Conservation (phyloP, 108 stramenopile species). For the Skeletonema costatum region DNA sequence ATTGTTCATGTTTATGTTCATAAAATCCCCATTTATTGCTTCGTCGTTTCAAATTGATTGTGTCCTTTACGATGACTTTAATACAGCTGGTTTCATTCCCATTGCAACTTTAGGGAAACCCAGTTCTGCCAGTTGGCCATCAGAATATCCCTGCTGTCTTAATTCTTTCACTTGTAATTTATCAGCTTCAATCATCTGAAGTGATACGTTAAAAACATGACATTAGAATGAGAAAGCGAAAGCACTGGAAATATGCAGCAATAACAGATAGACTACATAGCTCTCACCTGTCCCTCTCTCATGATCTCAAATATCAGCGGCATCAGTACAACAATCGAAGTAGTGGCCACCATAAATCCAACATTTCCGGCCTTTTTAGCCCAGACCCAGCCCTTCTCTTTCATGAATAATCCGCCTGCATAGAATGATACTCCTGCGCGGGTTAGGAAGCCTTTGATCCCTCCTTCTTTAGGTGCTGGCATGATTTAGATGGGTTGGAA, state of each 20-base stretch:
- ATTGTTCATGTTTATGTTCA: no score
- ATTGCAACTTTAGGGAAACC: slow-evolving; percentile 68
- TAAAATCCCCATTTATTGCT: no score
- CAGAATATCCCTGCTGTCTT: slow-evolving; percentile 79
- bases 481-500: neutral
- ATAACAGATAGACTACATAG: neutral
- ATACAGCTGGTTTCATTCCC: slow-evolving; percentile 38
- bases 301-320: slow-evolving; percentile 89
- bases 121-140: slow-evolving; percentile 87
- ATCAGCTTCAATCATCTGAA: slow-evolving; percentile 81
- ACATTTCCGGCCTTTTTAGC: slow-evolving; percentile 63
- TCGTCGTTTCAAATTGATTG: no score
- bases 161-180: slow-evolving; percentile 79
- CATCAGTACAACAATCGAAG: slow-evolving; percentile 84
- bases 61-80: slow-evolving; percentile 27
- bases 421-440: slow-evolving; percentile 73
- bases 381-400: slow-evolving; percentile 60
- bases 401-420: slow-evolving; percentile 57
- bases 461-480: slow-evolving; percentile 52
- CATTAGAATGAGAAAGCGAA: neutral
- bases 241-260: neutral
- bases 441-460: slow-evolving; percentile 83
- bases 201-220: neutral
- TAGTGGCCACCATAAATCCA: slow-evolving; percentile 77
- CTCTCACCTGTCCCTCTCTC: slow-evolving; percentile 82